Evolutionary conservation across 1,284 basidiomycete species (phyloP).

Genomic region (Ganoderma boninense): DNA sequence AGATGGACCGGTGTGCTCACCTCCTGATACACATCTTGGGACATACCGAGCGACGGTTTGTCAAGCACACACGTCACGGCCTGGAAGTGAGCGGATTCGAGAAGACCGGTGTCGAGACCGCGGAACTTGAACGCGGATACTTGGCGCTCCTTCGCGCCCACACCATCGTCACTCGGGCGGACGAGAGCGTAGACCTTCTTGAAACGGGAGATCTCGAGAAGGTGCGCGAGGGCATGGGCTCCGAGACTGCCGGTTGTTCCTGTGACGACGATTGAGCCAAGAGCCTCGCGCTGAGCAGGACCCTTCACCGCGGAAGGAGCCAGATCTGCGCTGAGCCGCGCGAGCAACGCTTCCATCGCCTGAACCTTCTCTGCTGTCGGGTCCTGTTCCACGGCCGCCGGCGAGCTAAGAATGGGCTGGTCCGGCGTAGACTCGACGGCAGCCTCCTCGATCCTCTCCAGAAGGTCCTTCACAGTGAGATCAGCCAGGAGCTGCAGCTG

Average conservation of each 20-base stretch:
- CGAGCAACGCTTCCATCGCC: slow-evolving; percentile 1
- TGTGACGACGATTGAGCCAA: neutral
- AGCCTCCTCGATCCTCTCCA: slow-evolving; percentile 11
- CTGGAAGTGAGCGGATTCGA: neutral
- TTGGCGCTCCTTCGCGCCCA: neutral
- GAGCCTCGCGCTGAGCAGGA: neutral
- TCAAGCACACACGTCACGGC: neutral
- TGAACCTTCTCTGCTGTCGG: neutral
- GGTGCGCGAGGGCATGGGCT: neutral
- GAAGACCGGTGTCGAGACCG: neutral
- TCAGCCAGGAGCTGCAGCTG: slow-evolving; percentile 50
- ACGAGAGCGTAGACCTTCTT: neutral
- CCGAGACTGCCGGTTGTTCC: slow-evolving; percentile 2
- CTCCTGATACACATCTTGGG: neutral
- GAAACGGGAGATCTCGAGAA: neutral
- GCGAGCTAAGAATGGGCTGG: neutral
- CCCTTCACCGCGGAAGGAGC: neutral
- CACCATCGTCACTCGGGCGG: neutral
- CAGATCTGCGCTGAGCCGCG: neutral
- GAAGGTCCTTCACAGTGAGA: slow-evolving; percentile 33
- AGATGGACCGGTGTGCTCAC: neutral
- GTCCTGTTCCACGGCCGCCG: neutral
- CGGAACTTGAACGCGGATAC: neutral
- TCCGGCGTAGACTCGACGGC: neutral
- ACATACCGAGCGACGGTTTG: neutral